A percentile compares a stretch with the other conserved stretches of the same genome.
Conservation (phyloP, 2,329 filamentous ascomycete genomes). For the Aureobasidium sp. region DNA sequence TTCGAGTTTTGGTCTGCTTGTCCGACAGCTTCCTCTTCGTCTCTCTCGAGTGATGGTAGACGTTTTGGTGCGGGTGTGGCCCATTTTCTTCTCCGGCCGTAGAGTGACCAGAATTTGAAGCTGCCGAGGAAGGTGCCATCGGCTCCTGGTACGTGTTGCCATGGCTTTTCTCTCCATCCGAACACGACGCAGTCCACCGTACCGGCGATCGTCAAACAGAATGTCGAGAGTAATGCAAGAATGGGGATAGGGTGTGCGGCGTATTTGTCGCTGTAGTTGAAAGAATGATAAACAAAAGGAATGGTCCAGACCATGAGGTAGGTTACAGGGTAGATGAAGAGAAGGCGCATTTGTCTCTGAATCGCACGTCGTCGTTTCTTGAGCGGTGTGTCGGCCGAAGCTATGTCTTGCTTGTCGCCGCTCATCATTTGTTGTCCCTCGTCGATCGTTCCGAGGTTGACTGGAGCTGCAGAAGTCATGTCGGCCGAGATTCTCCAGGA, state of each 20-base stretch:
- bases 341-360: conserved; percentile 57
- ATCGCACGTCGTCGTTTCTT: conserved; percentile 37
- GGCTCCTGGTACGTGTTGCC: conserved; percentile 46
- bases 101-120: conserved; percentile 25
- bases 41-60: neutral
- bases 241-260: conserved; percentile 46
- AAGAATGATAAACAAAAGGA: conserved; percentile 57
- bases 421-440: neutral
- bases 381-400: conserved; percentile 13
- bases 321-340: conserved; percentile 68
- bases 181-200: conserved; percentile 62
- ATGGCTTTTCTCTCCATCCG: conserved; percentile 60
- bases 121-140: conserved; percentile 34
- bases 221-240: conserved; percentile 46
- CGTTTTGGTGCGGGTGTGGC: neutral
- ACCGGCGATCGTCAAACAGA: conserved; percentile 57
- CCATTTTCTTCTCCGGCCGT: neutral
- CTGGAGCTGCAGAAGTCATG: neutral
- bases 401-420: neutral
- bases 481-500: conserved; percentile 2
- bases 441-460: conserved; percentile 1
- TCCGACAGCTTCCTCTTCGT: neutral
- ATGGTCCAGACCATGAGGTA: conserved; percentile 66
- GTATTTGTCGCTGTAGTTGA: conserved; percentile 48
- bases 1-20: neutral